These are phyloP conservation scores for Whalleya microplaca DNA, from an alignment of 2,329 filamentous ascomycete species.

Conservation along the genomic window DNA sequence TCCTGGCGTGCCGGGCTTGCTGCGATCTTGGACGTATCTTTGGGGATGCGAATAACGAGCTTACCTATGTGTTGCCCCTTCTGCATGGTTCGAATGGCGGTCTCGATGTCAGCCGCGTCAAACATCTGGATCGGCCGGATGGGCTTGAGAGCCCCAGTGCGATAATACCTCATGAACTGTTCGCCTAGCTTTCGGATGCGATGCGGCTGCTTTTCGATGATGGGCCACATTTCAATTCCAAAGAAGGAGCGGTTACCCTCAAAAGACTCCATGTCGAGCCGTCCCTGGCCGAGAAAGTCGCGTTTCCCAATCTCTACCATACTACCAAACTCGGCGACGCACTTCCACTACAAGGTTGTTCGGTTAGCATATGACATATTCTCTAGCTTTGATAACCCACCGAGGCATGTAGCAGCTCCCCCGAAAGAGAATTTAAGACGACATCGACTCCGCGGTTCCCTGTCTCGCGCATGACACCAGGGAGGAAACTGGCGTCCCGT, in stretches of 20 bases:
- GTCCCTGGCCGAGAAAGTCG: constrained; percentile 9
- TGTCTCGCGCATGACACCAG: constrained; percentile 11
- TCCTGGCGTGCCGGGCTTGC: not conserved
- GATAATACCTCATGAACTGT: constrained; percentile 4
- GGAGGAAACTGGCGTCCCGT: constrained; percentile 2
- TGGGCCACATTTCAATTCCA: constrained; percentile 3
- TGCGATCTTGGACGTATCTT: not conserved
- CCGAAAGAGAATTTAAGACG: constrained; percentile 15
- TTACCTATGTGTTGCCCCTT: not conserved
- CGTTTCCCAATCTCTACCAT: constrained; percentile 34
- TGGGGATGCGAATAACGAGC: not conserved
- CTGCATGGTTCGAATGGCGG: not conserved
- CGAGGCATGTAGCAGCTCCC: constrained; percentile 12
- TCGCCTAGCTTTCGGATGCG: not conserved
- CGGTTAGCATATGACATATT: not conserved
- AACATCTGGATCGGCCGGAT: not conserved
- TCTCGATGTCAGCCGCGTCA: not conserved
- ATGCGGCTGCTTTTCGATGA: not conserved
- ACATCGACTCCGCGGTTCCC: constrained; percentile 8
- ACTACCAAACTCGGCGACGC: constrained; percentile 14
- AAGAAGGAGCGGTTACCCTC: constrained; percentile 16
- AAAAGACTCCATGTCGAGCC: constrained; percentile 17
- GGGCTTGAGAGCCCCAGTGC: not conserved
- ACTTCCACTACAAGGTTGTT: constrained; percentile 3
- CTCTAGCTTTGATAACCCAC: not conserved